Conservation (phyloP, 1,139 yeast genomes). For the Yamadazyma conglobata region DNA sequence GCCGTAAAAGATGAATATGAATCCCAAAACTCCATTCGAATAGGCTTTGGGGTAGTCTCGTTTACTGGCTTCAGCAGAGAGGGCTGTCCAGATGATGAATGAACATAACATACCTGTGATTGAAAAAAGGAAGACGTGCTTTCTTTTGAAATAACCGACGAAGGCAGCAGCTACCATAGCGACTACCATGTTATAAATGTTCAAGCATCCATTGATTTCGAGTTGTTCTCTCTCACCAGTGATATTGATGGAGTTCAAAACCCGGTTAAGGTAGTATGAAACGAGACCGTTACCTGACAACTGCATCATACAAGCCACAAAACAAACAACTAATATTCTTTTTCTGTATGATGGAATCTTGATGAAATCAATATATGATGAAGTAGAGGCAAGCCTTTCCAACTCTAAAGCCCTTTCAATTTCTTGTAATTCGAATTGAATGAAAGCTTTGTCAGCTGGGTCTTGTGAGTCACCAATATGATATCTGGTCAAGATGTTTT, state of each 20-base stretch:
- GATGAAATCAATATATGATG: constrained; percentile 35
- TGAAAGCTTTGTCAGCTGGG: constrained; percentile 21
- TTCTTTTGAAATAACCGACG: constrained; percentile 35
- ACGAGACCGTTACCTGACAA: constrained; percentile 51
- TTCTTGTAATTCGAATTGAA: constrained; percentile 43
- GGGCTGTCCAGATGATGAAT: constrained; percentile 35
- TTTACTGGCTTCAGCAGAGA: constrained; percentile 33
- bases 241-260: constrained; percentile 47
- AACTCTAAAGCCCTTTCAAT: constrained; percentile 36
- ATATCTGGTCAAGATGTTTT: constrained; percentile 36
- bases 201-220: constrained; percentile 46
- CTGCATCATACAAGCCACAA: constrained; percentile 39
- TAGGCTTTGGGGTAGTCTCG: constrained; percentile 26
- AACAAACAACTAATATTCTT: constrained; percentile 35
- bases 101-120: constrained; percentile 32
- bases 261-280: constrained; percentile 46
- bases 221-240: constrained; percentile 39
- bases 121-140: constrained; percentile 39
- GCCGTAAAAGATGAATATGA: constrained; percentile 38
- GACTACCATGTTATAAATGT: constrained; percentile 37
- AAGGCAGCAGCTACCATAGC: constrained; percentile 28
- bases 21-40: constrained; percentile 41
- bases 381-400: constrained; percentile 23
- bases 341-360: constrained; percentile 36
- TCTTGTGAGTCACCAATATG: constrained; percentile 37